Conservation (phyloP, 192 early-diverging fungal species). For the Backusella sp. region DNA sequence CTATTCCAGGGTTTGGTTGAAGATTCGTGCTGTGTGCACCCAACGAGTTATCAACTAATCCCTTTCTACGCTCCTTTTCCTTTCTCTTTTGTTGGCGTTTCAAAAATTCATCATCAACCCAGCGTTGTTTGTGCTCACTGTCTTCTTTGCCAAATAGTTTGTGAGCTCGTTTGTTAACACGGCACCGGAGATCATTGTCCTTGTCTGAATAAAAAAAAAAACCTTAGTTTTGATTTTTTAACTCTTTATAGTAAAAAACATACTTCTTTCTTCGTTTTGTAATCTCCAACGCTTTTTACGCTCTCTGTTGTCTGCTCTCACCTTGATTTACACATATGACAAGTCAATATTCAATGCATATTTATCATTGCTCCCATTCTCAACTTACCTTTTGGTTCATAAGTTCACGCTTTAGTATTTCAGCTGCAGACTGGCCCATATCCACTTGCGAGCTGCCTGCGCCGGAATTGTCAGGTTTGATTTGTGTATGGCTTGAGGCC, state of each 20-base stretch:
- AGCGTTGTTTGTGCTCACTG: conserved; percentile 57
- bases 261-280: conserved; percentile 55
- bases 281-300: conserved; percentile 54
- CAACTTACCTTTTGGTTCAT: conserved; percentile 37
- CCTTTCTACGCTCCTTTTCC: conserved; percentile 59
- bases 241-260: conserved; percentile 10
- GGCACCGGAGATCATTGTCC: conserved; percentile 76
- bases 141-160: conserved; percentile 60
- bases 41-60: conserved; percentile 26
- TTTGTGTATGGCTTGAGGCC: neutral
- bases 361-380: neutral
- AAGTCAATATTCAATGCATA: neutral
- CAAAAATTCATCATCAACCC: conserved; percentile 74
- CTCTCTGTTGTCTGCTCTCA: conserved; percentile 51
- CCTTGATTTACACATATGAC: conserved; percentile 1
- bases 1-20: neutral
- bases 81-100: conserved; percentile 61
- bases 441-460: conserved; percentile 4
- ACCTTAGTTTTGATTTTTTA: neutral
- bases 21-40: neutral
- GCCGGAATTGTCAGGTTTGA: neutral
- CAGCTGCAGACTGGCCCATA: conserved; percentile 20
- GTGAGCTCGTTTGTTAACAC: conserved; percentile 74
- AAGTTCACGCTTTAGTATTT: conserved; percentile 35
- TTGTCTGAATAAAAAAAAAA: conserved; percentile 46